A percentile compares a stretch with the other conserved stretches of the same genome.
phyloP scores from a whole-genome alignment of 345 rosid species.

The Triadica sebifera region DNA sequence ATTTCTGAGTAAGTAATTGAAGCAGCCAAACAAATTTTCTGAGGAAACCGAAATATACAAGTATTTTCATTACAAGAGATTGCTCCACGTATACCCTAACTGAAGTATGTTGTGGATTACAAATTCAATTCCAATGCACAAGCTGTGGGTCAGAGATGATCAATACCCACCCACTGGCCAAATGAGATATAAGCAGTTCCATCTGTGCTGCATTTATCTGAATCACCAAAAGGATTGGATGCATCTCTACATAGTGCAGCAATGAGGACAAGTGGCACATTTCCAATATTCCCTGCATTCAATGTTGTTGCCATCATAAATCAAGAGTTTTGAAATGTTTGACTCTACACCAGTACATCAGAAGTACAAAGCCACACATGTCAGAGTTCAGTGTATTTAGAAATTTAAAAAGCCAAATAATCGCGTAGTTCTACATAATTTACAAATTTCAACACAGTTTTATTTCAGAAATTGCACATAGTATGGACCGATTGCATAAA shows the following conservation, averaged over 20 bases:
- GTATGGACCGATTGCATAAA: too few relatives aligned
- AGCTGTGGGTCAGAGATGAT: constrained; percentile 6
- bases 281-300: constrained; percentile 90
- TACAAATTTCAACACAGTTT: too few relatives aligned
- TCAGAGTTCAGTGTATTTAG: too few relatives aligned
- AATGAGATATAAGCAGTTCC: constrained; percentile 98
- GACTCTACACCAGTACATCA: background rate
- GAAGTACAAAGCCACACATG: background rate
- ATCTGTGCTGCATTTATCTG: constrained; percentile 69
- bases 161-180: constrained; percentile 86
- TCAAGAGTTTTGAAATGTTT: background rate
- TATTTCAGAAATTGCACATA: too few relatives aligned
- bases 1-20: background rate
- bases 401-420: too few relatives aligned
- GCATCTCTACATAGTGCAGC: constrained; percentile 87
- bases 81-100: background rate
- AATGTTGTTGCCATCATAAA: constrained; percentile 8
- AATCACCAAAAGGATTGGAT: constrained; percentile 85
- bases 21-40: background rate
- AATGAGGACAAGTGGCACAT: constrained; percentile 92
- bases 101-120: background rate
- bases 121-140: background rate
- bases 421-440: too few relatives aligned
- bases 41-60: background rate
- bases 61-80: background rate